Evolutionary conservation across 1,284 basidiomycete species (phyloP).

Genomic region (Sporisorium graminicola): DNA sequence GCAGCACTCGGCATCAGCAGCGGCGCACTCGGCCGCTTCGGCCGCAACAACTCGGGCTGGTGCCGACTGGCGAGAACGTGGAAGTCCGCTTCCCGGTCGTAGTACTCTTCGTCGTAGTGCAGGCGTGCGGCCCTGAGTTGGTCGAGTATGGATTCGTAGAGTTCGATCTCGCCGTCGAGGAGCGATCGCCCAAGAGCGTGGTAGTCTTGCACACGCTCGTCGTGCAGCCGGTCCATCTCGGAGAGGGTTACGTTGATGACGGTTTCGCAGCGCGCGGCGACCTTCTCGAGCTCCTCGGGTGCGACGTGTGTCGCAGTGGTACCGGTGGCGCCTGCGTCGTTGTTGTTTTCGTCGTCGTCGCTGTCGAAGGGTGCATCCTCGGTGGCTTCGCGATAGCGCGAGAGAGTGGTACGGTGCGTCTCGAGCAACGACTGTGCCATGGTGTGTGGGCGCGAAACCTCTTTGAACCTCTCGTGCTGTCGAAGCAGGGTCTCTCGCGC

Average conservation of each 20-base stretch:
- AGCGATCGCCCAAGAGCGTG: slow-evolving; percentile 40
- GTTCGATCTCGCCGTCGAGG: slow-evolving; percentile 55
- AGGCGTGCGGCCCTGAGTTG: slow-evolving; percentile 36
- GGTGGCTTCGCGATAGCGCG: slow-evolving; percentile 71
- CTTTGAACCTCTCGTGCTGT: slow-evolving; percentile 81
- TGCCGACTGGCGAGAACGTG: slow-evolving; percentile 29
- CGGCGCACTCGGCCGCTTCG: slow-evolving; percentile 17
- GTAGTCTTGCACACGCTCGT: slow-evolving; percentile 59
- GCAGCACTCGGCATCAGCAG: slow-evolving; percentile 43
- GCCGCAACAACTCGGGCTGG: slow-evolving; percentile 29
- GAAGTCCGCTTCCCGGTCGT: slow-evolving; percentile 28
- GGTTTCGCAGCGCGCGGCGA: slow-evolving; percentile 83
- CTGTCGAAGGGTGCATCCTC: slow-evolving; percentile 12
- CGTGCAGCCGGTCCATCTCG: slow-evolving; percentile 77
- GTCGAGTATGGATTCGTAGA: slow-evolving; percentile 47
- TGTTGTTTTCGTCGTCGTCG: slow-evolving; percentile 12
- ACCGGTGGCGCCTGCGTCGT: not conserved
- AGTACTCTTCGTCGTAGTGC: slow-evolving; percentile 44
- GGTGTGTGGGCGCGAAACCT: slow-evolving; percentile 78
- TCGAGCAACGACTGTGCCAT: slow-evolving; percentile 79
- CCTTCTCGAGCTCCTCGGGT: slow-evolving; percentile 69
- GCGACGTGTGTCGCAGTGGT: not conserved
- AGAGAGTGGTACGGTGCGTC: slow-evolving; percentile 75
- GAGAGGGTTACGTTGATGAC: slow-evolving; percentile 88
- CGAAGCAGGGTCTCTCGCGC: slow-evolving; percentile 78